These are phyloP conservation scores for Metschnikowia koreensis DNA, from an alignment of 805 yeast genomes.

Conservation along the genomic window DNA sequence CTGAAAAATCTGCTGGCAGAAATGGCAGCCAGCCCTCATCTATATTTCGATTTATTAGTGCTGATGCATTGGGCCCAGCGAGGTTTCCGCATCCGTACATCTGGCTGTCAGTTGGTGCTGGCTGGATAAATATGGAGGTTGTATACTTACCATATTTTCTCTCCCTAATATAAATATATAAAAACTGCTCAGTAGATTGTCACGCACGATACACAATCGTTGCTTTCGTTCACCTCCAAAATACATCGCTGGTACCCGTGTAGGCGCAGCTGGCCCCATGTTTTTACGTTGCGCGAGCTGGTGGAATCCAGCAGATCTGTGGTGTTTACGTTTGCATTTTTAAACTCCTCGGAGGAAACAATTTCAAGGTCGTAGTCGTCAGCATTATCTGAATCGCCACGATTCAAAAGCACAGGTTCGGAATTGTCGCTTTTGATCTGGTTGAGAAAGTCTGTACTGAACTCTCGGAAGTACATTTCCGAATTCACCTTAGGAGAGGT, in stretches of 20 bases:
- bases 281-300: slow-evolving; percentile 22
- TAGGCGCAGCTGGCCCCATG: slow-evolving; percentile 44
- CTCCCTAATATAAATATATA: background rate
- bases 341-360: slow-evolving; percentile 24
- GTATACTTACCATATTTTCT: background rate
- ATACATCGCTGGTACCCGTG: slow-evolving; percentile 41
- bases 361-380: slow-evolving; percentile 36
- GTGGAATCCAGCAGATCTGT: slow-evolving; percentile 13
- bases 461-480: slow-evolving; percentile 31
- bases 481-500: slow-evolving; percentile 21
- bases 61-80: background rate
- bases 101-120: background rate
- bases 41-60: background rate
- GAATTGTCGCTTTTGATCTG: slow-evolving; percentile 10
- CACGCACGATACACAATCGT: slow-evolving; percentile 35
- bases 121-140: background rate
- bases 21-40: background rate
- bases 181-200: slow-evolving; percentile 30
- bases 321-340: background rate
- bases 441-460: slow-evolving; percentile 25
- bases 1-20: background rate
- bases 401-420: slow-evolving; percentile 36
- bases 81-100: background rate
- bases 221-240: slow-evolving; percentile 42
- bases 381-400: slow-evolving; percentile 40